phyloP scores from a whole-genome alignment of 2,329 filamentous ascomycete genomes.

The Aspergillus persii region DNA sequence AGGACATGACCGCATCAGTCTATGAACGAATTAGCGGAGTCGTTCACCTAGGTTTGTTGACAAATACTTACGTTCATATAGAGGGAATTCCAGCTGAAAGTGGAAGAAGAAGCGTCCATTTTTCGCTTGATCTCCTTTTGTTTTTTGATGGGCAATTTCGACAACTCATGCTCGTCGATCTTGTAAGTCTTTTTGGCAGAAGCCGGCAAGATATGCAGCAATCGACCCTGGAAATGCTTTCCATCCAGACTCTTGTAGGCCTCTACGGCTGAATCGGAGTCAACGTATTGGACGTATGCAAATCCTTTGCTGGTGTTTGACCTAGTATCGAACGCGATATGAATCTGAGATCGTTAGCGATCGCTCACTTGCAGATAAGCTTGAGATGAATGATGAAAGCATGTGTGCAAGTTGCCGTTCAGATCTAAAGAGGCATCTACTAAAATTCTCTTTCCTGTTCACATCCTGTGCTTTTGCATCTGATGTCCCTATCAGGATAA shows the following conservation, averaged over 20 bases:
- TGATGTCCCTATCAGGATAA: slow-evolving; percentile 99
- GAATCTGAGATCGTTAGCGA: slow-evolving; percentile 66
- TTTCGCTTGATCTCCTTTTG: slow-evolving; percentile 88
- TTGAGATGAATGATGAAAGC: neutral
- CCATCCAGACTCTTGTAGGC: slow-evolving; percentile 81
- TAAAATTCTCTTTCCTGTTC: slow-evolving; percentile 92
- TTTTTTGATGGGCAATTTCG: slow-evolving; percentile 90
- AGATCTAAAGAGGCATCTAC: slow-evolving; percentile 97
- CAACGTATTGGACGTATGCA: slow-evolving; percentile 76
- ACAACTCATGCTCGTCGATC: slow-evolving; percentile 83
- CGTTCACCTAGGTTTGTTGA: neutral
- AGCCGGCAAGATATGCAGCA: slow-evolving; percentile 85
- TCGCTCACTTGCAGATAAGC: slow-evolving; percentile 24
- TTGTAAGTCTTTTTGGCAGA: slow-evolving; percentile 76
- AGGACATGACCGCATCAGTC: slow-evolving; percentile 84
- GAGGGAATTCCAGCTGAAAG: slow-evolving; percentile 99
- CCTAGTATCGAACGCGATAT: slow-evolving; percentile 71
- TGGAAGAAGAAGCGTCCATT: slow-evolving; percentile 70
- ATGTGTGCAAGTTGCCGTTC: slow-evolving; percentile 49
- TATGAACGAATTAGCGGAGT: slow-evolving; percentile 27
- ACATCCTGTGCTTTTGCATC: slow-evolving; percentile 91
- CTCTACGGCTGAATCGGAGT: slow-evolving; percentile 69
- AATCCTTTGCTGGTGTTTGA: slow-evolving; percentile 81
- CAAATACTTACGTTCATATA: slow-evolving; percentile 77
- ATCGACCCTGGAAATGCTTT: slow-evolving; percentile 84